These are phyloP conservation scores for Starmerella sp. DNA, from an alignment of 805 yeast genomes.

Conservation along the genomic window DNA sequence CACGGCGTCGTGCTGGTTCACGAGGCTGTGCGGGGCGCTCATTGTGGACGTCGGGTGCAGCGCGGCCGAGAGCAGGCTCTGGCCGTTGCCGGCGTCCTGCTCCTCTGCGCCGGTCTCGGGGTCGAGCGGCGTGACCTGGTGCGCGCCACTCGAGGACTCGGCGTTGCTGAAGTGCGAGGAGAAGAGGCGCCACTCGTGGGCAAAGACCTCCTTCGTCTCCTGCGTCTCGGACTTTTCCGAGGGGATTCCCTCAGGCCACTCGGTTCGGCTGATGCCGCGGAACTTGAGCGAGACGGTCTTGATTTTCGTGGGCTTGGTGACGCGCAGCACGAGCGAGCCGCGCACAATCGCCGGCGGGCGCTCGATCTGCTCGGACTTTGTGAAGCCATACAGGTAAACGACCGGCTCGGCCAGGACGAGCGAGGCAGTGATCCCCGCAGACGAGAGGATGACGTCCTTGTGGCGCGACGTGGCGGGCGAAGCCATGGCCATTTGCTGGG, in stretches of 20 bases:
- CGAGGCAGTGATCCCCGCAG: constrained; percentile 20
- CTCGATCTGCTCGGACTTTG: constrained; percentile 46
- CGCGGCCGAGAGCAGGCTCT: constrained; percentile 1
- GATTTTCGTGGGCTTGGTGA: constrained; percentile 60
- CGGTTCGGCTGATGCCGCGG: constrained; percentile 64
- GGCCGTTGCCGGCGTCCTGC: background rate
- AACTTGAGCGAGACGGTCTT: constrained; percentile 52
- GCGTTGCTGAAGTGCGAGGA: constrained; percentile 30
- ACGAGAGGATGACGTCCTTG: constrained; percentile 18
- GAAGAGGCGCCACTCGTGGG: constrained; percentile 89
- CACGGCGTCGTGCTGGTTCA: constrained; percentile 20
- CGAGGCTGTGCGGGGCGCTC: constrained; percentile 14
- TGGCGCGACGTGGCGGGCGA: constrained; percentile 7
- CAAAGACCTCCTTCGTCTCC: constrained; percentile 56
- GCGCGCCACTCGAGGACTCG: constrained; percentile 37
- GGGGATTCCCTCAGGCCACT: constrained; percentile 98
- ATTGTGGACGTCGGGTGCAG: constrained; percentile 5
- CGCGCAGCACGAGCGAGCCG: constrained; percentile 62
- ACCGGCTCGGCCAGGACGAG: constrained; percentile 59
- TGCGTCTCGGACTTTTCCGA: constrained; percentile 60
- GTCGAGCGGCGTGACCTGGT: constrained; percentile 26
- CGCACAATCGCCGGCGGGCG: constrained; percentile 71
- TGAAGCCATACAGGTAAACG: constrained; percentile 73
- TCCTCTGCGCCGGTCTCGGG: constrained; percentile 7
- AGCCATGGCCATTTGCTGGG: background rate